Conservation (phyloP, 345 rosid species). For the Eutrema heterophyllum region DNA sequence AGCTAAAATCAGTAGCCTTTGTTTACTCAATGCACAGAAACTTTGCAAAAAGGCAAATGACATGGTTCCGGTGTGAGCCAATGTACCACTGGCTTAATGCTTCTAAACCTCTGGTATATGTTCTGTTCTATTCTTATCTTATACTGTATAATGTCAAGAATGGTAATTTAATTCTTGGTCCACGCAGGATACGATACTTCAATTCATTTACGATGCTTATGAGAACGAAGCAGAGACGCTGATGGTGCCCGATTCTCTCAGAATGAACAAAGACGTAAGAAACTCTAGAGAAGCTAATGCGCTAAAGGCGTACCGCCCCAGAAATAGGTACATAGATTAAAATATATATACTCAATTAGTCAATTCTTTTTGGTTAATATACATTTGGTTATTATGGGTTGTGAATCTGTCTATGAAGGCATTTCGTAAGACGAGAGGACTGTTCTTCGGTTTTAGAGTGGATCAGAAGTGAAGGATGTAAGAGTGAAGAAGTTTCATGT, state of each 20-base stretch:
- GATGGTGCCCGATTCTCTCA: constrained; percentile 51
- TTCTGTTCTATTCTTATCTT: neutral
- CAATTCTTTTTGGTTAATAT: neutral
- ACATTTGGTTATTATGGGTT: neutral
- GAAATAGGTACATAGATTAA: constrained; percentile 53
- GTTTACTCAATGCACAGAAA: constrained; percentile 47
- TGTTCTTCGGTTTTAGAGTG: constrained; percentile 65
- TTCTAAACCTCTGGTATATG: constrained; percentile 69
- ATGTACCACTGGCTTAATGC: constrained; percentile 94
- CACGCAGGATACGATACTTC: constrained; percentile 63
- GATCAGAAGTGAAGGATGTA: constrained; percentile 41
- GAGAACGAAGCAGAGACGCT: constrained; percentile 41
- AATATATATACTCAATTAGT: neutral
- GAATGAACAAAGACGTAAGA: constrained; percentile 51
- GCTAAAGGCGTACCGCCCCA: constrained; percentile 61
- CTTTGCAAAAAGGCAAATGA: constrained; percentile 91
- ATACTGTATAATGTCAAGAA: neutral
- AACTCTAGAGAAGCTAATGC: constrained; percentile 45
- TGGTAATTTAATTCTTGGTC: neutral
- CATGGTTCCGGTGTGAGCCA: constrained; percentile 85
- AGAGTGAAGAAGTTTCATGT: constrained; percentile 16
- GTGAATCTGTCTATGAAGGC: constrained; percentile 43
- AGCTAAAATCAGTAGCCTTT: constrained; percentile 12
- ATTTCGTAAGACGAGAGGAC: constrained; percentile 54
- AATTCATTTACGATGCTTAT: constrained; percentile 58